Conservation (phyloP, 257 asterid species). For the Salvia hispanica region DNA sequence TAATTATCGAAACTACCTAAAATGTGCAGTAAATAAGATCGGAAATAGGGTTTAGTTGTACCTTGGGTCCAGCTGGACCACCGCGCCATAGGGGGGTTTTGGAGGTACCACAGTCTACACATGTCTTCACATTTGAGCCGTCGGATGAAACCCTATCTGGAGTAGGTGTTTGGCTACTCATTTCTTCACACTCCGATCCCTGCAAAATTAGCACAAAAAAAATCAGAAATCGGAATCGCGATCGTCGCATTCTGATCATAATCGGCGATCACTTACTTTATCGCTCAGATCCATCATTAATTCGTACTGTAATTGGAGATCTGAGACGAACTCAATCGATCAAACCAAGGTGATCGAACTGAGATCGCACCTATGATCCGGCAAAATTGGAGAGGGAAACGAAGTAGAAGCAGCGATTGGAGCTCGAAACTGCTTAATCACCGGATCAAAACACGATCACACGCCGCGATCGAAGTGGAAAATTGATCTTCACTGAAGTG, state of each 20-base stretch:
- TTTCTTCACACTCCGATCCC: slow-evolving; percentile 74
- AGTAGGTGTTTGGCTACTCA: slow-evolving; percentile 50
- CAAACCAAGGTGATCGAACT: slow-evolving; percentile 24
- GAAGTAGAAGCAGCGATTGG: not conserved
- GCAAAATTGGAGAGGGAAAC: not conserved
- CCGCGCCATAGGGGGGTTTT: slow-evolving; percentile 99
- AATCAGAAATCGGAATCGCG: not conserved
- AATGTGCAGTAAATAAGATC: not conserved
- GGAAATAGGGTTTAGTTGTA: slow-evolving; percentile 3
- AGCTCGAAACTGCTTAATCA: slow-evolving; percentile 8
- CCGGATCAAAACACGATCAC: not conserved
- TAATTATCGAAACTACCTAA: not conserved
- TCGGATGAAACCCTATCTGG: slow-evolving; percentile 62
- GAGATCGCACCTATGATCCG: slow-evolving; percentile 36
- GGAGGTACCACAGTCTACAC: slow-evolving; percentile 88
- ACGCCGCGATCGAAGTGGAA: slow-evolving; percentile 15
- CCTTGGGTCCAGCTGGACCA: slow-evolving; percentile 99
- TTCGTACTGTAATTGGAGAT: slow-evolving; percentile 4
- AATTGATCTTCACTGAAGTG: not conserved
- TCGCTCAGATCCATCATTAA: slow-evolving; percentile 78
- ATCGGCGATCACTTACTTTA: slow-evolving; percentile 67
- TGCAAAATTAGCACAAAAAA: slow-evolving; percentile 2
- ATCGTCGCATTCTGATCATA: slow-evolving; percentile 2
- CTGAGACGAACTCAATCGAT: slow-evolving; percentile 22
- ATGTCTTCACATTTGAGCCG: slow-evolving; percentile 62